Conservation (phyloP, 2,329 filamentous ascomycete species). For the Curvularia lunata region DNA sequence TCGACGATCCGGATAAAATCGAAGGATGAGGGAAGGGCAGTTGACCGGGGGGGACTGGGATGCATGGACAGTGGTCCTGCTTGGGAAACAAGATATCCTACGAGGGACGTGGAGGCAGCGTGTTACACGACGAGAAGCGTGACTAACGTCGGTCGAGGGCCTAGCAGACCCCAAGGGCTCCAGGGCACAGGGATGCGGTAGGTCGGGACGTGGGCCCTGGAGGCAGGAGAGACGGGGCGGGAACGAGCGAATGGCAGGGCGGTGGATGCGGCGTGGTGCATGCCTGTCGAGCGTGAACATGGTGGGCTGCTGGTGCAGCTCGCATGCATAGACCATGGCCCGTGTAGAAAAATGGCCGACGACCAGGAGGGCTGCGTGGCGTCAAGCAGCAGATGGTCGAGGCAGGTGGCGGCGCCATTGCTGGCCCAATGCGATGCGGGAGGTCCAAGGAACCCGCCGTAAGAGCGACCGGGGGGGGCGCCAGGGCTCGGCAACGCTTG, state of each 20-base stretch:
- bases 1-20: constrained; percentile 51
- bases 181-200: constrained; percentile 49
- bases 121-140: constrained; percentile 51
- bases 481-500: constrained; percentile 53
- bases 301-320: constrained; percentile 34
- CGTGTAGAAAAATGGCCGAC: constrained; percentile 50
- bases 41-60: constrained; percentile 28
- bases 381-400: constrained; percentile 45
- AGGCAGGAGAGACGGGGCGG: constrained; percentile 41
- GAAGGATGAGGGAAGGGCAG: constrained; percentile 45
- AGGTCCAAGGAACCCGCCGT: constrained; percentile 48
- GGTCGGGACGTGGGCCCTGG: constrained; percentile 50
- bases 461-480: constrained; percentile 39
- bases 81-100: constrained; percentile 49
- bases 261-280: constrained; percentile 47
- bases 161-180: constrained; percentile 37
- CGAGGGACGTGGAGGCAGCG: constrained; percentile 47
- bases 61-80: constrained; percentile 44
- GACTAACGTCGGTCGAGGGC: constrained; percentile 47
- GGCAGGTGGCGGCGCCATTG: constrained; percentile 43
- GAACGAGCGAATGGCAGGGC: constrained; percentile 46
- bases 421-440: constrained; percentile 48
- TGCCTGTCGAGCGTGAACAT: constrained; percentile 39
- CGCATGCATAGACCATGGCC: constrained; percentile 43
- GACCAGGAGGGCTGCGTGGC: constrained; percentile 49